phyloP scores from a whole-genome alignment of 2,329 filamentous ascomycete species.

The Meredithiella fracta region DNA sequence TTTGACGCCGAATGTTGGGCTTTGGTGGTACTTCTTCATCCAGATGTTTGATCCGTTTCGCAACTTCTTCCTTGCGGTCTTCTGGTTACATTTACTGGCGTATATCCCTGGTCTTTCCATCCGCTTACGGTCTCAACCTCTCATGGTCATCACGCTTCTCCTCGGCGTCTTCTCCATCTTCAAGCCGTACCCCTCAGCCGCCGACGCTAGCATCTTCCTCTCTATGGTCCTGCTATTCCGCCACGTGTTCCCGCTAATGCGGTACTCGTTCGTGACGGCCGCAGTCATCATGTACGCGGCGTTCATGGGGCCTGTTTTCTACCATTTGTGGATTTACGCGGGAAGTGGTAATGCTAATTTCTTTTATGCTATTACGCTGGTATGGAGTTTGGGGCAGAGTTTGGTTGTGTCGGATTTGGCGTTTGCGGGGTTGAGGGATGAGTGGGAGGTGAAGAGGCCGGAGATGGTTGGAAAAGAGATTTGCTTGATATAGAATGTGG shows the following conservation, averaged over 20 bases:
- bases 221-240: conserved; percentile 69
- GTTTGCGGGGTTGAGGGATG: conserved; percentile 78
- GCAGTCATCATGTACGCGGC: conserved; percentile 74
- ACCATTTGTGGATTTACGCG: conserved; percentile 95
- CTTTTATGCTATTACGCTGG: conserved; percentile 97
- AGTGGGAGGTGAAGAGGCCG: conserved; percentile 83
- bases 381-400: conserved; percentile 85
- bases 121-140: conserved; percentile 66
- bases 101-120: conserved; percentile 80
- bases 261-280: conserved; percentile 77
- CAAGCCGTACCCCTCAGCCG: conserved; percentile 89
- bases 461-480: conserved; percentile 82
- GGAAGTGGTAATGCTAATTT: conserved; percentile 97
- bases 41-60: conserved; percentile 99
- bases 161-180: conserved; percentile 87
- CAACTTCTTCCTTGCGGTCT: conserved; percentile 91
- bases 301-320: conserved; percentile 84
- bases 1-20: conserved; percentile 80
- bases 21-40: conserved; percentile 99
- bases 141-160: conserved; percentile 71
- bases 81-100: conserved; percentile 85
- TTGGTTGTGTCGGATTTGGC: conserved; percentile 74
- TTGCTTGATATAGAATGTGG: conserved; percentile 49
- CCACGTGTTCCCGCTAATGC: conserved; percentile 86
- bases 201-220: conserved; percentile 75